phyloP scores from a whole-genome alignment of 805 yeast species.

The Saturnispora dispora region DNA sequence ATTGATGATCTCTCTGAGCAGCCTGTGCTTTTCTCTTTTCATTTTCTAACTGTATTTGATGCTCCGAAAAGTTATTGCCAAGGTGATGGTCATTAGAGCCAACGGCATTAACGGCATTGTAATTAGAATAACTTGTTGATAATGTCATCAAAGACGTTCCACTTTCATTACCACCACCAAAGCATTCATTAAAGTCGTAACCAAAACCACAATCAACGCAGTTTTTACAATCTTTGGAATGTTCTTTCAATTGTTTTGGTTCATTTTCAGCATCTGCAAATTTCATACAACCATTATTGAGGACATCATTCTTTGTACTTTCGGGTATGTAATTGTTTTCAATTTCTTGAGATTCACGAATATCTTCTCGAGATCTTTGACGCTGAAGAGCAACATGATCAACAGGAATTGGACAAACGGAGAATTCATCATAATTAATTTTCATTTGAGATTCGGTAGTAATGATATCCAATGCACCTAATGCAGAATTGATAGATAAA shows the following conservation, averaged over 20 bases:
- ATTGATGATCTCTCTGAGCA: constrained; percentile 7
- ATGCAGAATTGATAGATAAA: constrained; percentile 23
- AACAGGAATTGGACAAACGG: constrained; percentile 27
- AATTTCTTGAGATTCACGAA: constrained; percentile 21
- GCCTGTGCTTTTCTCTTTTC: constrained; percentile 6
- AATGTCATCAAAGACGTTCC: constrained; percentile 8
- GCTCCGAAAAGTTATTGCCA: neutral
- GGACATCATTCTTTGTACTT: constrained; percentile 7
- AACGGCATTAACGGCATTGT: neutral
- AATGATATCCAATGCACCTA: constrained; percentile 19
- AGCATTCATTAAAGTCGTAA: constrained; percentile 5
- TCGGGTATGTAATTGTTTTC: constrained; percentile 26
- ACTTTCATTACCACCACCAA: constrained; percentile 9
- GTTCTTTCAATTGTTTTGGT: constrained; percentile 7
- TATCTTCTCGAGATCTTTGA: constrained; percentile 23
- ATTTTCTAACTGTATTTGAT: constrained; percentile 7
- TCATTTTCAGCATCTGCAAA: neutral
- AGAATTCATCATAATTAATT: constrained; percentile 11
- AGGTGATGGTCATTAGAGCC: neutral
- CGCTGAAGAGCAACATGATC: constrained; percentile 27
- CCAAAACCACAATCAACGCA: constrained; percentile 25
- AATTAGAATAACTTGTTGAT: constrained; percentile 2
- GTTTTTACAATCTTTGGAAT: constrained; percentile 21
- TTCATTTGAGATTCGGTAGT: constrained; percentile 22
- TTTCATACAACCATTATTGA: constrained; percentile 5